phyloP scores from a whole-genome alignment of 805 yeast species.

The Phaffomyces opuntiae region DNA sequence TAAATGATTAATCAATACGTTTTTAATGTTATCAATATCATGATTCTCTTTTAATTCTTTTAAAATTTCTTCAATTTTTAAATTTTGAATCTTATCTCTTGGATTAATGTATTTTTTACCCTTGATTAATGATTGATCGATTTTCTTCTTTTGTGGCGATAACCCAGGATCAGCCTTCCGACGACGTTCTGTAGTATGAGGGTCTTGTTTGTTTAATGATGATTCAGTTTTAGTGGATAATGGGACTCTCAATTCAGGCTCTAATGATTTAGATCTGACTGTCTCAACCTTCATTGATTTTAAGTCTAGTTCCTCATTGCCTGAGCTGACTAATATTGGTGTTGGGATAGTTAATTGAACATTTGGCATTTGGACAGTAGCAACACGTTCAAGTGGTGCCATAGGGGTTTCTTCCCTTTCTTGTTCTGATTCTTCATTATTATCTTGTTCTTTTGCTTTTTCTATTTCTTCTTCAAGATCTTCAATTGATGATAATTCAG shows the following conservation, averaged over 20 bases:
- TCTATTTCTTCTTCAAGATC: neutral
- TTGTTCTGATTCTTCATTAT: too few species aligned
- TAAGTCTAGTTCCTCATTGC: neutral
- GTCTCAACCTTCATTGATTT: neutral
- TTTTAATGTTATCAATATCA: constrained; percentile 46
- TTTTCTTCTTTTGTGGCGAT: constrained; percentile 26
- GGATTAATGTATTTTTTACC: constrained; percentile 7
- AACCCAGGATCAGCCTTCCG: constrained; percentile 26
- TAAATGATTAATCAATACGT: constrained; percentile 70
- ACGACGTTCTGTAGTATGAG: constrained; percentile 15
- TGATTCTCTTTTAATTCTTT: constrained; percentile 23
- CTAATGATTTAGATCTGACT: neutral
- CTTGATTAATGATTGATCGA: constrained; percentile 2
- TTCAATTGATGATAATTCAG: constrained; percentile 4
- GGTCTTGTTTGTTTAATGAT: constrained; percentile 13
- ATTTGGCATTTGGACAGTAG: neutral
- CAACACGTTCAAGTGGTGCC: constrained; percentile 4
- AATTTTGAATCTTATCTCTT: constrained; percentile 23
- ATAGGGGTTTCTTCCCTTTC: too few species aligned
- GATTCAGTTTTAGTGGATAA: constrained; percentile 11
- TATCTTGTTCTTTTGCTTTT: too few species aligned
- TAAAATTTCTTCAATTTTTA: constrained; percentile 25
- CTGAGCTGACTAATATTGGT: too few species aligned
- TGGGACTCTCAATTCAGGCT: constrained; percentile 3
- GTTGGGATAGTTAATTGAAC: too few species aligned